A percentile compares a stretch with the other conserved stretches of the same genome.
Evolutionary conservation across 331 rosid species (phyloP).

Genomic region (Malus hybrid): DNA sequence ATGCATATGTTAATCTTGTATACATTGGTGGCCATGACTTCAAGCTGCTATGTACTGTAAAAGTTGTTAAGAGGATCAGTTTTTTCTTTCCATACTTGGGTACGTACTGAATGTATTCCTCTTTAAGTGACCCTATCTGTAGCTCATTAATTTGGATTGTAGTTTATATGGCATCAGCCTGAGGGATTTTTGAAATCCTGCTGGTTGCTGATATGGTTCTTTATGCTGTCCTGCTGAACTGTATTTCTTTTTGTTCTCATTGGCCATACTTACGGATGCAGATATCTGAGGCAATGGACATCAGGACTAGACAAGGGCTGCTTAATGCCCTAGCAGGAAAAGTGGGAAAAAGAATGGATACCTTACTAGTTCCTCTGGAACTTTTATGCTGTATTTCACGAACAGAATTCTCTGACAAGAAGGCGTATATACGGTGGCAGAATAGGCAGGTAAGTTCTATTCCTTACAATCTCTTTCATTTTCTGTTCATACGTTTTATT

Average conservation of each 20-base stretch:
- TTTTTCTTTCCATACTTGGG: not conserved
- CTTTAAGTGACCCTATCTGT: not conserved
- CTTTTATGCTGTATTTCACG: conserved; percentile 81
- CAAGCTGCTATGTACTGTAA: not conserved
- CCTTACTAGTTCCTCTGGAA: conserved; percentile 86
- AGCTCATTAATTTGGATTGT: not conserved
- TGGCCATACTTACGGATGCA: conserved; percentile 27
- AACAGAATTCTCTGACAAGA: conserved; percentile 95
- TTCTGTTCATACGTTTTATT: not conserved
- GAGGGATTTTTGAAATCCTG: not conserved
- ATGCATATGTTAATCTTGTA: not conserved
- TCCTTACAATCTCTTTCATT: conserved; percentile 2
- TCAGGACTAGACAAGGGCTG: conserved; percentile 86
- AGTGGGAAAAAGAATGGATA: conserved; percentile 94
- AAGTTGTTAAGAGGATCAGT: not conserved
- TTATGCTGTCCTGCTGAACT: not conserved
- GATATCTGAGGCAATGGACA: conserved; percentile 88
- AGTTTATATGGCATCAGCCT: not conserved
- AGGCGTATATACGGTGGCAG: conserved; percentile 92
- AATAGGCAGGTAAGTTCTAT: conserved; percentile 79
- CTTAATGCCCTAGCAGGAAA: conserved; percentile 91
- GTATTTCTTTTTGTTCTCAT: not conserved
- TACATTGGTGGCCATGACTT: not conserved
- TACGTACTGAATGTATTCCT: not conserved
- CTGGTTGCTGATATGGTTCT: not conserved